These are phyloP conservation scores for Prunus yedoensis DNA, from an alignment of 331 rosid genomes.

Conservation along the genomic window DNA sequence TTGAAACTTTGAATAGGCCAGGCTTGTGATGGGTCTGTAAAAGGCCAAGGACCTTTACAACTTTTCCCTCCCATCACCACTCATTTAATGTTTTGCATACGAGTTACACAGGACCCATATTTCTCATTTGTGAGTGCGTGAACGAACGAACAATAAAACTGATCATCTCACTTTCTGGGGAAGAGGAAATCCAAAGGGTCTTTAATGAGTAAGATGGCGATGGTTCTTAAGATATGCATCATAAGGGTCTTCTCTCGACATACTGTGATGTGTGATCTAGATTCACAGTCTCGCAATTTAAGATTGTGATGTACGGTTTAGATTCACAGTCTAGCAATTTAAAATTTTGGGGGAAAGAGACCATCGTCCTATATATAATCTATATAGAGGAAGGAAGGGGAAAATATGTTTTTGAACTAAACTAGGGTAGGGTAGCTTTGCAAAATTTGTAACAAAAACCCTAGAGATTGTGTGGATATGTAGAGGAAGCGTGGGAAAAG, in stretches of 20 bases:
- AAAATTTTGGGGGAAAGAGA: too few relatives aligned
- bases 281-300: too few relatives aligned
- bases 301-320: too few relatives aligned
- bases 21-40: constrained; percentile 29
- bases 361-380: too few relatives aligned
- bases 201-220: constrained; percentile 40
- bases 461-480: constrained; percentile 23
- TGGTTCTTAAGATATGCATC: too few relatives aligned
- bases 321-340: too few relatives aligned
- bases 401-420: constrained; percentile 31
- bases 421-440: constrained; percentile 7
- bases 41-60: constrained; percentile 34
- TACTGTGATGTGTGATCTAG: too few relatives aligned
- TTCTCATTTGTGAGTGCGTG: constrained; percentile 18
- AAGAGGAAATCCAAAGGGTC: constrained; percentile 43
- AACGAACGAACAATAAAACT: constrained; percentile 29
- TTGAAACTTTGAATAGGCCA: constrained; percentile 36
- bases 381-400: not conserved
- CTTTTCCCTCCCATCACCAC: constrained; percentile 23
- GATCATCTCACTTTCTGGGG: constrained; percentile 44
- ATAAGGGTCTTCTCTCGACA: too few relatives aligned
- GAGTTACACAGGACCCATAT: constrained; percentile 40
- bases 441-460: constrained; percentile 27
- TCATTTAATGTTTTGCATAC: constrained; percentile 39
- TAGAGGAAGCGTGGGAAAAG: constrained; percentile 30